Base-by-base conservation (phyloP, 306 rosid species). In the Quercus robur region DNA sequence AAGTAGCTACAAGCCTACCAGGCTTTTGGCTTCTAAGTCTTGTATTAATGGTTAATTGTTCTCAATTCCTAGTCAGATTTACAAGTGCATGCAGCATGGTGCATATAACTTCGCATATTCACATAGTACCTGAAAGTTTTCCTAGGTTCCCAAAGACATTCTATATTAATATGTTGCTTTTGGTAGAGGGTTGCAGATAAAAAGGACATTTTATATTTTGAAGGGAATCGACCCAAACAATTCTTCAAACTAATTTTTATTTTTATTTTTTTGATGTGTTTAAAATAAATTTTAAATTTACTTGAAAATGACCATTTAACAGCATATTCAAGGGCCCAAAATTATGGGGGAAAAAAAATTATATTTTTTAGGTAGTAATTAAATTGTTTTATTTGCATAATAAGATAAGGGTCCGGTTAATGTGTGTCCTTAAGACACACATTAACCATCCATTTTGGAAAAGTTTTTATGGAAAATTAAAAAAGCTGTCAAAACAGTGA, bases 221-320 rank as follows among this genome's bases (percentile, higher is more conserved):
- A 10, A 46, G 72, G 72, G 72, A 67, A 4, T 33, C 72, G 26
- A 33, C 25, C 72, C 38, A 67, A 67, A 67, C 15, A 18, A 67
- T 67, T 67, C 52, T 18, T 19, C 72, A 7, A 35, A 67, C 38
- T 17, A 31, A 35, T 35, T 35, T 38, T 38, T 38, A 1, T 38
- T 41, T 38, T 38, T 7, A 2, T 38, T 38, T 41, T 38, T 38
- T 38, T 8, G 11, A 2, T 38, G 3, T 8, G 46, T 7, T 19
- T 52, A 17, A 19, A 67, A 8, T 17, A 33, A 18, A 33, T 33
- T 67, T 67, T 35, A 31, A 67, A 33, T 33, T 46, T 6, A 18
- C 51, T 23, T 67, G 26, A 67, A 67, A 67, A 33, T 67, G 51
- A 33, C 72, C 52, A 67, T 67, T 66, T 67, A 35, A 67, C 71